phyloP scores from a whole-genome alignment of 768 basidiomycete species.

The Pleurotus cornucopiae region DNA sequence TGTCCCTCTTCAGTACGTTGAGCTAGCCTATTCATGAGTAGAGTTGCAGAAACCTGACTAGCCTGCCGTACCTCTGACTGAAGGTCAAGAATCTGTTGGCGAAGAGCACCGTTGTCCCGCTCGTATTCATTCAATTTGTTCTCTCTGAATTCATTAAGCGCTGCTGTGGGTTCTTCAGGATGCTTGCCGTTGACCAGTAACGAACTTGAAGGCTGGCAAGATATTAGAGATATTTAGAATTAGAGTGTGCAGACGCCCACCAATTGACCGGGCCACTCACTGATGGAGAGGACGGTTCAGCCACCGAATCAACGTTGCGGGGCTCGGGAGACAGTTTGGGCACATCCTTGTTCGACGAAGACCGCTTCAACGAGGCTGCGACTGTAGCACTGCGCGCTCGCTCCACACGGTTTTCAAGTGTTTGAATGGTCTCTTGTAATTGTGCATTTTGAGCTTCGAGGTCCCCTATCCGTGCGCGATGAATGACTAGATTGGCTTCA shows the following conservation, averaged over 20 bases:
- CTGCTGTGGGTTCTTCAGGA: slow-evolving; percentile 23
- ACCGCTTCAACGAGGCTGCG: slow-evolving; percentile 36
- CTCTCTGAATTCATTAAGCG: slow-evolving; percentile 37
- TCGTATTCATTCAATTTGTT: slow-evolving; percentile 45
- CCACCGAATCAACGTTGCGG: slow-evolving; percentile 42
- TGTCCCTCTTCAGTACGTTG: too few relatives aligned
- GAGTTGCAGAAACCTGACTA: too few relatives aligned
- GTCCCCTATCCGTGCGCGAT: slow-evolving; percentile 47
- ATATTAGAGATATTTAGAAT: slow-evolving; percentile 41
- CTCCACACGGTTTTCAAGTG: slow-evolving; percentile 60
- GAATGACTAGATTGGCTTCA: slow-evolving; percentile 51
- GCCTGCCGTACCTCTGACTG: too few relatives aligned
- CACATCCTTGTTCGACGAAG: slow-evolving; percentile 21
- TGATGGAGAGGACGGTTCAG: slow-evolving; percentile 58
- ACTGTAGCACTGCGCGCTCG: slow-evolving; percentile 55
- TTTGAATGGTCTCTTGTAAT: slow-evolving; percentile 46
- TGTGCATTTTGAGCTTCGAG: slow-evolving; percentile 42
- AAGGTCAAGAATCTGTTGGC: too few relatives aligned
- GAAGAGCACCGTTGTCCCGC: slow-evolving; percentile 36
- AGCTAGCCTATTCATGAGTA: too few relatives aligned
- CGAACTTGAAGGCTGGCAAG: slow-evolving; percentile 34
- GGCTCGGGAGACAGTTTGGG: slow-evolving; percentile 23
- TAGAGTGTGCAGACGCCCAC: slow-evolving; percentile 55
- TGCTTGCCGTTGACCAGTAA: slow-evolving; percentile 31
- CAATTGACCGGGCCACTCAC: slow-evolving; percentile 69